phyloP scores from a whole-genome alignment of 176 grass and related monocot species.

The Aechmea fasciata region DNA sequence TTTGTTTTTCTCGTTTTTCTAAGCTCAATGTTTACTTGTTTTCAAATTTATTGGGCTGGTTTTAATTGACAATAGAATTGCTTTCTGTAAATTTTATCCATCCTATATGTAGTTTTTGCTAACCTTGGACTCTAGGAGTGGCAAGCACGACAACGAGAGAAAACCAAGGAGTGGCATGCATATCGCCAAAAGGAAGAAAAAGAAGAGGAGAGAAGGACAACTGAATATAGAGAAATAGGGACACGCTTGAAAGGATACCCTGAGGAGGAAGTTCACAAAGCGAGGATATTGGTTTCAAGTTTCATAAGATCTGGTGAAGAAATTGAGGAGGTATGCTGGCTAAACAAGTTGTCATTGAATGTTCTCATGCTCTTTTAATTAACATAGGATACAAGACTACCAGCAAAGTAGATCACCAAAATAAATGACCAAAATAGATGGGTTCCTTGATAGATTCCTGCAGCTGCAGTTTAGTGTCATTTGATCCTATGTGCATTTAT shows the following conservation, averaged over 20 bases:
- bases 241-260: constrained; percentile 86
- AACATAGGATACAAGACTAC: no score
- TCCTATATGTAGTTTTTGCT: background rate
- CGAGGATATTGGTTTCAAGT: constrained; percentile 81
- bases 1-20: background rate
- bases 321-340: constrained; percentile 60
- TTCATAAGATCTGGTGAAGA: constrained; percentile 74
- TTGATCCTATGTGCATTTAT: no score
- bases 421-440: background rate
- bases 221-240: constrained; percentile 78
- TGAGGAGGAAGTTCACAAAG: constrained; percentile 82
- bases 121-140: constrained; percentile 51
- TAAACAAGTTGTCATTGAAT: constrained; percentile 4
- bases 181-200: constrained; percentile 76
- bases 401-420: background rate
- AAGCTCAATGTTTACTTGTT: background rate
- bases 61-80: background rate
- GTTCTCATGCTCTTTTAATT: background rate
- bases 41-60: background rate
- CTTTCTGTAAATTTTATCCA: background rate
- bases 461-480: no score
- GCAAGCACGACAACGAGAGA: constrained; percentile 64
- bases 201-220: constrained; percentile 54
- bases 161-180: constrained; percentile 79
- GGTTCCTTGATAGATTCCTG: background rate